Evolutionary conservation across 352 stramenopile genomes (phyloP).

Genomic region (Aphanomyces cochlioides): DNA sequence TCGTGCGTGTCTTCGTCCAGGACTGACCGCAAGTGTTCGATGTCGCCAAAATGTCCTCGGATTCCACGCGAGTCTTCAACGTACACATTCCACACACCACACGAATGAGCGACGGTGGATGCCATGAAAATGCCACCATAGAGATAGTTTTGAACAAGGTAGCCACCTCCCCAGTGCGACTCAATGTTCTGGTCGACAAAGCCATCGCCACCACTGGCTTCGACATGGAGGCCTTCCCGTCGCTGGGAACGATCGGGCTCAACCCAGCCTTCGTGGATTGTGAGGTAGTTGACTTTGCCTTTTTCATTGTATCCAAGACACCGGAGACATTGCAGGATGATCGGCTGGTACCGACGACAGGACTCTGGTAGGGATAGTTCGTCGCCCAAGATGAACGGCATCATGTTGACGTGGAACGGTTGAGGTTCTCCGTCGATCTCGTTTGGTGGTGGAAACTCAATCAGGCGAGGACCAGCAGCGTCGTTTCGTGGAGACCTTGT

Average conservation of each 20-base stretch:
- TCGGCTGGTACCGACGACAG: neutral
- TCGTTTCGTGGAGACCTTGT: neutral
- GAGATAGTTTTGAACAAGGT: conserved; percentile 6
- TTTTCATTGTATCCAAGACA: neutral
- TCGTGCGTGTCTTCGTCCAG: conserved; percentile 14
- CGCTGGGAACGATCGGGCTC: conserved; percentile 25
- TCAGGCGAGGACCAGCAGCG: neutral
- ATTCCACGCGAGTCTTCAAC: conserved; percentile 5
- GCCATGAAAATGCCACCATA: conserved; percentile 35
- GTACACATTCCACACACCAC: conserved; percentile 2
- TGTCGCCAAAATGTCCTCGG: conserved; percentile 28
- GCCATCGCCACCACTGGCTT: conserved; percentile 12
- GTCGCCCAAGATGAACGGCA: conserved; percentile 30
- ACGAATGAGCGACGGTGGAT: conserved; percentile 31
- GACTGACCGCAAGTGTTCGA: conserved; percentile 17
- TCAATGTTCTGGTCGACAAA: neutral
- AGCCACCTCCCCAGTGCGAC: conserved; percentile 23
- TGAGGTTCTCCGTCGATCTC: neutral
- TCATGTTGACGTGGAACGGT: conserved; percentile 33
- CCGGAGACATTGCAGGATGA: conserved; percentile 15
- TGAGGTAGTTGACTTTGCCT: conserved; percentile 28
- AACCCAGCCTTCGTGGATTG: conserved; percentile 32
- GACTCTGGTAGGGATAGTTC: neutral
- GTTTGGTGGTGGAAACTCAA: conserved; percentile 16
- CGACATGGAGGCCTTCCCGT: conserved; percentile 31